Evolutionary conservation across 257 asterid genomes (phyloP).

Genomic region (Sherardia arvensis): DNA sequence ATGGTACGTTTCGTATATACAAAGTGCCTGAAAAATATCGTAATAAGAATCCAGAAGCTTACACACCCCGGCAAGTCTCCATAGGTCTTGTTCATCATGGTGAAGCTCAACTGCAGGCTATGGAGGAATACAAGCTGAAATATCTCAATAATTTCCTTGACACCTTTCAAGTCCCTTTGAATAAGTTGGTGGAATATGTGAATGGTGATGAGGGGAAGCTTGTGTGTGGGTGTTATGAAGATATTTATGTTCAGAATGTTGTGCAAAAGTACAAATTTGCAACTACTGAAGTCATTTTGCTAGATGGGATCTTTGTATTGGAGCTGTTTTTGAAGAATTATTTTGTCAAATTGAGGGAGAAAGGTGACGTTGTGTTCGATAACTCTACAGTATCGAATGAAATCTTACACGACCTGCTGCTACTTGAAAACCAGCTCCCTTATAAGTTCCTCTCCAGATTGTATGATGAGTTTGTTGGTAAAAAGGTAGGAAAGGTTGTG

Average conservation of each 20-base stretch:
- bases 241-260: neutral
- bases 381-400: constrained; percentile 17
- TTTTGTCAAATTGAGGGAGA: constrained; percentile 14
- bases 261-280: neutral
- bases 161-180: no score
- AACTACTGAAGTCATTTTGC: constrained; percentile 7
- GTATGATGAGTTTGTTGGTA: neutral
- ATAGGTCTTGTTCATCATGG: no score
- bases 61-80: no score
- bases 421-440: constrained; percentile 28
- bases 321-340: constrained; percentile 18
- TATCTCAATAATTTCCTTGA: no score
- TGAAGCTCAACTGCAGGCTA: no score
- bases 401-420: constrained; percentile 17
- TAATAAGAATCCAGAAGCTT: no score
- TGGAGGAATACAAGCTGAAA: no score
- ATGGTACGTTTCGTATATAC: no score
- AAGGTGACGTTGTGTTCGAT: constrained; percentile 16
- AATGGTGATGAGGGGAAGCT: neutral
- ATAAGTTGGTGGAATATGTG: neutral
- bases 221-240: neutral
- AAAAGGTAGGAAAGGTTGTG: neutral
- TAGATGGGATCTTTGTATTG: constrained; percentile 21
- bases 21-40: no score
- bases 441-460: neutral